Percentiles rank a stretch among this genome's conserved stretches.
Evolutionary conservation across 208 protist genomes (phyloP).

Genomic region (Lotmaria passim): DNA sequence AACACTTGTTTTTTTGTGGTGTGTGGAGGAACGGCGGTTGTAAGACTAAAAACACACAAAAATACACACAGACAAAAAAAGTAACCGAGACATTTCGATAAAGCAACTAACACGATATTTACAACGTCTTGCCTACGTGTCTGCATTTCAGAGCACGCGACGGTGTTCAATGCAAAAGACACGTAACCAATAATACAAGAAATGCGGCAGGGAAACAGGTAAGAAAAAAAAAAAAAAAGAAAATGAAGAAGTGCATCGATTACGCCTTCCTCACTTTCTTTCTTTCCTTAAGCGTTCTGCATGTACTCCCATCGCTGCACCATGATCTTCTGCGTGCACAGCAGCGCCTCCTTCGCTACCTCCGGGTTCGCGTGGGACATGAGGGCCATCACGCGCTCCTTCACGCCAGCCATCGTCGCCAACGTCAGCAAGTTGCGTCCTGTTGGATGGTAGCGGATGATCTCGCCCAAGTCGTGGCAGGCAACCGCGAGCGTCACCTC

Average conservation of each 20-base stretch:
- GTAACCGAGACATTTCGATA: too few species aligned
- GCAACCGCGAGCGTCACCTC: constrained; percentile 81
- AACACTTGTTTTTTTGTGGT: too few species aligned
- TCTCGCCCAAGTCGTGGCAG: constrained; percentile 94
- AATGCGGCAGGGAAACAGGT: too few species aligned
- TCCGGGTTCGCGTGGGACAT: constrained; percentile 84
- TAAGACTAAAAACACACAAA: too few species aligned
- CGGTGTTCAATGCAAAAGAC: too few species aligned
- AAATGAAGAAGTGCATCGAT: neutral
- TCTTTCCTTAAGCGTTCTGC: constrained; percentile 36
- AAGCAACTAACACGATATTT: too few species aligned
- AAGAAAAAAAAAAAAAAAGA: constrained; percentile 3
- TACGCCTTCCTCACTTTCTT: neutral
- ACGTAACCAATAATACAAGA: too few species aligned
- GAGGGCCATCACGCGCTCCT: constrained; percentile 82
- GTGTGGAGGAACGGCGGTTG: too few species aligned
- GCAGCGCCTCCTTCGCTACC: constrained; percentile 89
- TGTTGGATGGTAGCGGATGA: constrained; percentile 91
- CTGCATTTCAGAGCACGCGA: too few species aligned
- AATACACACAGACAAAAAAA: too few species aligned
- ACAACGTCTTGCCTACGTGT: too few species aligned
- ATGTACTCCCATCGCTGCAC: constrained; percentile 94
- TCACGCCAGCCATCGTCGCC: constrained; percentile 75
- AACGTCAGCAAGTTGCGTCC: constrained; percentile 82
- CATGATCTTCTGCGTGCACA: constrained; percentile 94